phyloP scores from a whole-genome alignment of 1,139 yeast genomes.

The Wickerhamomyces sp. region DNA sequence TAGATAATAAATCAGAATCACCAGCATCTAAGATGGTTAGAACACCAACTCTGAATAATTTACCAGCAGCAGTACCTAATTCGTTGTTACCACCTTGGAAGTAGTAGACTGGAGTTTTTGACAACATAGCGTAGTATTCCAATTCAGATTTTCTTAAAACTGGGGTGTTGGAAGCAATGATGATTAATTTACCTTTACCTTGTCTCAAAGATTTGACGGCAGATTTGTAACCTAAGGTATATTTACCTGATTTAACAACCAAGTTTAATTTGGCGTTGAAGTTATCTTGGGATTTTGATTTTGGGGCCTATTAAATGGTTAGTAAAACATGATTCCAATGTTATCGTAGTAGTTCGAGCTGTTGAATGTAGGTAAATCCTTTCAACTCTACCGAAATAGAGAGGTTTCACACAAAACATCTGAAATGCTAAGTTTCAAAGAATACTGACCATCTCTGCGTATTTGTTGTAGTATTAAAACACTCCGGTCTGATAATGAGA shows the following conservation, averaged over 20 bases:
- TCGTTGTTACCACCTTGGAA: constrained; percentile 99
- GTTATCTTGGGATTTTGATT: constrained; percentile 82
- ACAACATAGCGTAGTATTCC: constrained; percentile 99
- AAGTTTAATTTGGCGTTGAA: constrained; percentile 98
- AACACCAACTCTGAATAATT: constrained; percentile 99
- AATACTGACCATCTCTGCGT: constrained; percentile 97
- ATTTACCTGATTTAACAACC: constrained; percentile 98
- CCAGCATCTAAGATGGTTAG: constrained; percentile 96
- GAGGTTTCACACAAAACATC: background rate
- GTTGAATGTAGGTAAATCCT: background rate
- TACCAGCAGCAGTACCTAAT: constrained; percentile 99
- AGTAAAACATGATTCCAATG: background rate
- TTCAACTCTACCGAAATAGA: background rate
- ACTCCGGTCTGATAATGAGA: constrained; percentile 74
- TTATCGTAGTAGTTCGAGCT: no score
- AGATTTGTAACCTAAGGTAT: constrained; percentile 99
- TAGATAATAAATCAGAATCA: constrained; percentile 93
- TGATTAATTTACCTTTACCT: constrained; percentile 97
- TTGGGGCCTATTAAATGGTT: constrained; percentile 72
- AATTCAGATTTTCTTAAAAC: constrained; percentile 99
- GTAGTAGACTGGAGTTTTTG: constrained; percentile 95
- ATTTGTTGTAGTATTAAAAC: constrained; percentile 41
- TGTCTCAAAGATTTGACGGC: constrained; percentile 98
- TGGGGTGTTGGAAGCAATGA: constrained; percentile 99
- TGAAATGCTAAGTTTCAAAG: constrained; percentile 70